Evolutionary conservation across 2,329 filamentous ascomycete genomes (phyloP).

Genomic region (Alternaria gaisen): DNA sequence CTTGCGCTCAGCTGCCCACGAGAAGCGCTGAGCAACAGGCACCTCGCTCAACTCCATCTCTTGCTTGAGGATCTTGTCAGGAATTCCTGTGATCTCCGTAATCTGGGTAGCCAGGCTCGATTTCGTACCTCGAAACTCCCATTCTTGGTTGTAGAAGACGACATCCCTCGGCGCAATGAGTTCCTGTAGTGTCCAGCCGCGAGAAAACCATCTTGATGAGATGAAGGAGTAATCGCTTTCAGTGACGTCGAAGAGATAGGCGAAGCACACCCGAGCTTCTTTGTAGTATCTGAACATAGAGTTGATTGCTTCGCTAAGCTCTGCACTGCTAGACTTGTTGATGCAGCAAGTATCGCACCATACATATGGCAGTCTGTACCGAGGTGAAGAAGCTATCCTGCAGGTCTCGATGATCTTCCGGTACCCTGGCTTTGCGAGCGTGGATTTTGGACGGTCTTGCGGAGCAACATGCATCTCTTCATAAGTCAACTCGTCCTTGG

Average conservation of each 20-base stretch:
- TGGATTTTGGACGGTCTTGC: slow-evolving; percentile 7
- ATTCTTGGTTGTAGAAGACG: slow-evolving; percentile 17
- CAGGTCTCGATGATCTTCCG: slow-evolving; percentile 19
- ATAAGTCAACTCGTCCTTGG: slow-evolving; percentile 15
- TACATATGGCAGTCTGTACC: slow-evolving; percentile 11
- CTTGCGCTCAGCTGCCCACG: slow-evolving; percentile 29
- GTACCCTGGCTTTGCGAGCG: slow-evolving; percentile 16
- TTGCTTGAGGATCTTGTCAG: slow-evolving; percentile 8
- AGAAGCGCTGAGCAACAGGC: slow-evolving; percentile 22
- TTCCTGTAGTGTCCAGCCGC: slow-evolving; percentile 17
- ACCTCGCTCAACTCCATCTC: slow-evolving; percentile 9
- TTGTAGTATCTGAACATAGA: slow-evolving; percentile 23
- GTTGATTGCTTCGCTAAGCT: slow-evolving; percentile 9
- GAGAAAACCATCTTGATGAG: slow-evolving; percentile 24
- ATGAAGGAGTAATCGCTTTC: slow-evolving; percentile 8
- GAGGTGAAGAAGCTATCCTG: slow-evolving; percentile 8
- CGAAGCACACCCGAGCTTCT: slow-evolving; percentile 21
- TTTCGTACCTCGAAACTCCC: slow-evolving; percentile 17
- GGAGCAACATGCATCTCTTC: slow-evolving; percentile 13
- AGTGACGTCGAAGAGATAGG: slow-evolving; percentile 18
- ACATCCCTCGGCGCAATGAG: slow-evolving; percentile 20
- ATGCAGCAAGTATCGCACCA: slow-evolving; percentile 33
- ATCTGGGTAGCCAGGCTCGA: slow-evolving; percentile 4
- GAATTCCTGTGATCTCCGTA: slow-evolving; percentile 18
- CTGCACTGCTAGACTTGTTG: slow-evolving; percentile 20